Conservation (phyloP, 2,329 filamentous ascomycete genomes). For the Colletotrichum cereale region DNA sequence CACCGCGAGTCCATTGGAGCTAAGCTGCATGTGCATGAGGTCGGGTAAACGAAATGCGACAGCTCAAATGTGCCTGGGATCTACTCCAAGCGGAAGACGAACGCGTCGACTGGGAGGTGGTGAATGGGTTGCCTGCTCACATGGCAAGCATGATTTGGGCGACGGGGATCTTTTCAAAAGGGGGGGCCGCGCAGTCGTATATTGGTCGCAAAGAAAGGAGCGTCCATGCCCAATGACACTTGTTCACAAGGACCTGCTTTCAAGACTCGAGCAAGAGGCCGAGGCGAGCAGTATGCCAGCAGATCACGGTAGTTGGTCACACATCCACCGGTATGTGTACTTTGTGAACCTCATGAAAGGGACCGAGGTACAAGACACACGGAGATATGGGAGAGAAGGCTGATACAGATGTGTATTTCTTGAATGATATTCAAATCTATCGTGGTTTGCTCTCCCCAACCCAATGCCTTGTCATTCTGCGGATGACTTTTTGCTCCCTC, state of each 20-base stretch:
- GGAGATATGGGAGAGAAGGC: not conserved
- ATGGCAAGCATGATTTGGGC: not conserved
- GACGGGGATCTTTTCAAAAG: not conserved
- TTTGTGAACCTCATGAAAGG: no score
- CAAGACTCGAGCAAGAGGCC: not conserved
- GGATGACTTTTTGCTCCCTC: conserved; percentile 12
- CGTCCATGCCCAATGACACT: not conserved
- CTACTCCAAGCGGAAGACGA: not conserved
- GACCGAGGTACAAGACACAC: not conserved
- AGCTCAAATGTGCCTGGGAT: not conserved
- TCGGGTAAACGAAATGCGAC: not conserved
- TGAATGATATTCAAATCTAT: conserved; percentile 20
- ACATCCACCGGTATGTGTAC: not conserved
- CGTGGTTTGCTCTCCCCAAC: conserved; percentile 3
- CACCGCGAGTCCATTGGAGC: not conserved
- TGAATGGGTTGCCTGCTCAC: not conserved
- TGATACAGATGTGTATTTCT: not conserved
- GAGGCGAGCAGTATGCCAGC: no score
- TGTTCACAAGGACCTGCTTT: not conserved
- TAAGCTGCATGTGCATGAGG: not conserved
- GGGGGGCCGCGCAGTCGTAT: not conserved
- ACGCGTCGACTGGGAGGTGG: not conserved
- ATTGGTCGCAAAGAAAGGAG: not conserved
- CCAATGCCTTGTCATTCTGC: conserved; percentile 14
- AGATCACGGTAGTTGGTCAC: not conserved